Evolutionary conservation across 164 flowering plant species (phyloP).

Genomic region (Cinnamomum micranthum): DNA sequence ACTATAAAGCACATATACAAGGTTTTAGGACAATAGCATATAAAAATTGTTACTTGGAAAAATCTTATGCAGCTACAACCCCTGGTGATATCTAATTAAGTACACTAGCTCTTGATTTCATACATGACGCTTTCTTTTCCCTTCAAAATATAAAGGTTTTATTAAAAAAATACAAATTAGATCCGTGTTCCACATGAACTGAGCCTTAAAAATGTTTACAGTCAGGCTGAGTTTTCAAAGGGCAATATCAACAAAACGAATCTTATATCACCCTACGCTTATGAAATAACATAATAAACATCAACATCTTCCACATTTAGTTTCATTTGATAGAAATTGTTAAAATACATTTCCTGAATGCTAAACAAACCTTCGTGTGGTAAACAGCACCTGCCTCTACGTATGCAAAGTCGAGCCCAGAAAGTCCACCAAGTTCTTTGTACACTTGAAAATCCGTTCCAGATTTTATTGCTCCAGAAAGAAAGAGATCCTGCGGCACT

Average conservation of each 20-base stretch:
- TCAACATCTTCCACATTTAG: neutral
- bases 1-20: neutral
- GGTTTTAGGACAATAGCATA: neutral
- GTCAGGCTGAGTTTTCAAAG: too few relatives aligned
- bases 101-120: neutral
- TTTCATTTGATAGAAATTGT: neutral
- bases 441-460: conserved; percentile 91
- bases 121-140: neutral
- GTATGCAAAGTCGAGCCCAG: conserved; percentile 87
- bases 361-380: conserved; percentile 71
- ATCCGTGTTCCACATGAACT: neutral
- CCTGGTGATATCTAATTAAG: neutral
- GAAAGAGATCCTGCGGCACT: conserved; percentile 64
- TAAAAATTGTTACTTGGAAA: neutral
- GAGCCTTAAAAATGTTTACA: neutral
- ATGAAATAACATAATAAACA: too few relatives aligned
- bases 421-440: conserved; percentile 76
- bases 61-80: neutral
- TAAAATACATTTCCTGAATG: neutral
- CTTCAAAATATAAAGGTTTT: neutral
- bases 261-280: too few relatives aligned
- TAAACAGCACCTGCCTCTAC: conserved; percentile 67
- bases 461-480: conserved; percentile 71
- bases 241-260: too few relatives aligned
- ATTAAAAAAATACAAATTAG: neutral